These are phyloP conservation scores for Chlamydomonas asymmetrica DNA, from an alignment of 139 green algal species.

Conservation along the genomic window DNA sequence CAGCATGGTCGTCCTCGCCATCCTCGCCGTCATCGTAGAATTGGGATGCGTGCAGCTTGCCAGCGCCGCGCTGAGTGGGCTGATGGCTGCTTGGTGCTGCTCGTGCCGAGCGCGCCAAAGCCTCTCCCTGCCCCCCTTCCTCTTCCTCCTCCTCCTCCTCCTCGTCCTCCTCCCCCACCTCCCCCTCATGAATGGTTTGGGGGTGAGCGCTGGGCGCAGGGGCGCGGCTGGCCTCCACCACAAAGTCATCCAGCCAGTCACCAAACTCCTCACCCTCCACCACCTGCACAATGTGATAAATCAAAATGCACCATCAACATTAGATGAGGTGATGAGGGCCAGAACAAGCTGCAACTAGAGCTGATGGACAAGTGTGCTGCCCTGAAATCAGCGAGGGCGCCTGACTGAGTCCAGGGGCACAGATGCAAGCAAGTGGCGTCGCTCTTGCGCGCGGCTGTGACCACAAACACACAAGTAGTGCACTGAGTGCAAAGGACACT, in stretches of 20 bases:
- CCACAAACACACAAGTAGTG: too few relatives aligned
- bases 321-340: too few relatives aligned
- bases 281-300: neutral
- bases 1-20: neutral
- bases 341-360: too few relatives aligned
- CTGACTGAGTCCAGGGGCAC: too few relatives aligned
- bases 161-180: neutral
- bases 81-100: constrained; percentile 1
- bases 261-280: constrained; percentile 42
- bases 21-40: neutral
- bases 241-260: constrained; percentile 77
- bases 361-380: too few relatives aligned
- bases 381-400: too few relatives aligned
- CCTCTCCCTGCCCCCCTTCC: constrained; percentile 7
- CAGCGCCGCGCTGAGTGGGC: neutral
- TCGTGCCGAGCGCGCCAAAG: neutral
- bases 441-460: too few relatives aligned
- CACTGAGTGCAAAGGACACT: too few relatives aligned
- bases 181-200: neutral
- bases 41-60: neutral
- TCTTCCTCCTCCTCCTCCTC: constrained; percentile 32
- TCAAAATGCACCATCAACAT: too few relatives aligned
- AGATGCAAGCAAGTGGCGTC: too few relatives aligned
- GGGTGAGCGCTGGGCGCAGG: neutral
- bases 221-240: constrained; percentile 27